A percentile compares a stretch with the other conserved stretches of the same genome.
These are phyloP conservation scores for Calonectria fujianensis DNA, from an alignment of 2,329 filamentous ascomycete genomes.

Conservation along the genomic window DNA sequence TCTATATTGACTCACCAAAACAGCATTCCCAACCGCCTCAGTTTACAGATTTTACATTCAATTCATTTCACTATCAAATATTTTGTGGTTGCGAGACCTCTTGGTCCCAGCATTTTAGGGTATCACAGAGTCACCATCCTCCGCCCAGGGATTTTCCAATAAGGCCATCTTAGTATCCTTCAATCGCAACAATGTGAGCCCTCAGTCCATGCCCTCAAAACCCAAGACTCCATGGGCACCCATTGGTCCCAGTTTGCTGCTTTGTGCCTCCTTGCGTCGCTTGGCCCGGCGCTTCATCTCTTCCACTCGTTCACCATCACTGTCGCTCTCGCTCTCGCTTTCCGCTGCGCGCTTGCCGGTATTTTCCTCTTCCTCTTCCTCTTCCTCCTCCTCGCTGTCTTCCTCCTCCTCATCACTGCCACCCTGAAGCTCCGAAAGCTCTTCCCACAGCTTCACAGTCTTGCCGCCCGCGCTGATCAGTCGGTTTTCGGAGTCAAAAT, in stretches of 20 bases:
- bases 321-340: slow-evolving; percentile 68
- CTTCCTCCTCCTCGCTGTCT: slow-evolving; percentile 66
- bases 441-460: slow-evolving; percentile 94
- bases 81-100: slow-evolving; percentile 25
- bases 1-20: background rate
- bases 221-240: slow-evolving; percentile 72
- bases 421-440: slow-evolving; percentile 75
- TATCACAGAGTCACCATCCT: slow-evolving; percentile 42
- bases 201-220: slow-evolving; percentile 68
- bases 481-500: slow-evolving; percentile 88
- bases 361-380: slow-evolving; percentile 62
- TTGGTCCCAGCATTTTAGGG: slow-evolving; percentile 31
- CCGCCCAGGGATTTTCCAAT: slow-evolving; percentile 11
- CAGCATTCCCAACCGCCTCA: background rate
- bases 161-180: background rate
- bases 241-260: slow-evolving; percentile 67
- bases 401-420: slow-evolving; percentile 67
- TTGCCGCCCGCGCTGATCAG: slow-evolving; percentile 93
- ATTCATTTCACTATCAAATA: slow-evolving; percentile 20
- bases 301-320: slow-evolving; percentile 56
- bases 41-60: slow-evolving; percentile 19
- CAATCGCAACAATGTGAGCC: background rate
- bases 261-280: slow-evolving; percentile 64
- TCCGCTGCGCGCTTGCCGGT: slow-evolving; percentile 69
- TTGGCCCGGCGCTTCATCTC: slow-evolving; percentile 68